Evolutionary conservation across 2,329 filamentous ascomycete genomes (phyloP), one percentile per base, ranked within the genome.

Genomic region (Aspergillus awamori): DNA sequence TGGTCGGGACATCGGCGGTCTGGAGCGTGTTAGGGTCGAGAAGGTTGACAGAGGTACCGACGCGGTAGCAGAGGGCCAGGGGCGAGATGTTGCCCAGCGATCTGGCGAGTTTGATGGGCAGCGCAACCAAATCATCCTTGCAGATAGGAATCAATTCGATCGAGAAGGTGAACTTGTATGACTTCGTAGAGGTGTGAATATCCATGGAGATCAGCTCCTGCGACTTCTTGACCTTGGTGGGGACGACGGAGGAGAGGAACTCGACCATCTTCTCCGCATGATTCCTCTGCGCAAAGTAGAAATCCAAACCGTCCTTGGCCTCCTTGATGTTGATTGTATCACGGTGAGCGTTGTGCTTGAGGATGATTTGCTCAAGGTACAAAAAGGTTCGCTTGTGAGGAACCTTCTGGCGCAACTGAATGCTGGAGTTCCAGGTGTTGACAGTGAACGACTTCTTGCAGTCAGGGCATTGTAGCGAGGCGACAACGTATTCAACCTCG

Each of bases 281-380:
- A 72, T 97, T 99, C 70, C 92, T 85, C 61, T 90, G 88, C 0
- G 92, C 86, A 73, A 95, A 99, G 83, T 89, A 99, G 77, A 99
- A 99, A 76, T 99, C 95, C 62, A 99, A 88, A 1, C 95, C 95
- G 70, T 97, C 93, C 78, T 93, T 93, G 28, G 92, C 91, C 79
- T 99, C 95, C 76, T 96, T 97, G 80, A 99, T 99, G 77, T 98
- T 99, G 79, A 97, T 93, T 0, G 94, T 95, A 69, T 99, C 93
- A 66, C 87, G 86, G 77, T 97, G 93, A 4, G 94, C 95, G 59
- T 87, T 86, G 76, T 98, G 93, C 82, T 97, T 98, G 69, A 99
- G 83, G 69, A 99, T 96, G 59, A 98, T 84, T 82, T 99, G 94
- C 78, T 98, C 95, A 38, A 98, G 87, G 74, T 86, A 91, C 61